phyloP scores from a whole-genome alignment of 129 eudicot species.

The Heracleum sosnowskyi region DNA sequence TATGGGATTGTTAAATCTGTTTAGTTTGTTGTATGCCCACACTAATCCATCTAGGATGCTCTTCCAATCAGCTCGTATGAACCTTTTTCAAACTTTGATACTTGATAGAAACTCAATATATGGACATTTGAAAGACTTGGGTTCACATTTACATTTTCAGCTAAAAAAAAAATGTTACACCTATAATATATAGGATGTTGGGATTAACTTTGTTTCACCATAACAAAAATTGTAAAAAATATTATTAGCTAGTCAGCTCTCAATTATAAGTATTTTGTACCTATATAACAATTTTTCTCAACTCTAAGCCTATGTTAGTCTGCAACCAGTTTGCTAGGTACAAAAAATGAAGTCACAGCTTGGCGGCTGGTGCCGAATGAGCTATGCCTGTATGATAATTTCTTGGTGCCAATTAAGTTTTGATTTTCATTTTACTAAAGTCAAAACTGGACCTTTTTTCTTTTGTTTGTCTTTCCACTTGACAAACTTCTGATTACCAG shows the following conservation, averaged over 20 bases:
- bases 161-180: background rate
- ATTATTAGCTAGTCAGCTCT: background rate
- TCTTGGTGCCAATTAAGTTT: background rate
- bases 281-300: background rate
- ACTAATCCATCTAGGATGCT: background rate
- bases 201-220: background rate
- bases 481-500: background rate
- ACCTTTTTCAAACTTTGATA: background rate
- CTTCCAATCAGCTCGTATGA: background rate
- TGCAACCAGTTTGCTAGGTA: background rate
- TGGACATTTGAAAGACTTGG: background rate
- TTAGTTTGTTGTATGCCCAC: background rate
- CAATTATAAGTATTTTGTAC: background rate
- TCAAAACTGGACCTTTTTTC: background rate
- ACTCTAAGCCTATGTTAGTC: background rate
- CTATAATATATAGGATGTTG: background rate
- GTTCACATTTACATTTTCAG: background rate
- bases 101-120: background rate
- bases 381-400: background rate
- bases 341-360: background rate
- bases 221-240: background rate
- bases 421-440: background rate
- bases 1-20: background rate
- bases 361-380: background rate
- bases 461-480: background rate